Evolutionary conservation across 495 filamentous ascomycete species (phyloP), one percentile per base, ranked within the genome.

Genomic region (Penicillium atrosanguineum): DNA sequence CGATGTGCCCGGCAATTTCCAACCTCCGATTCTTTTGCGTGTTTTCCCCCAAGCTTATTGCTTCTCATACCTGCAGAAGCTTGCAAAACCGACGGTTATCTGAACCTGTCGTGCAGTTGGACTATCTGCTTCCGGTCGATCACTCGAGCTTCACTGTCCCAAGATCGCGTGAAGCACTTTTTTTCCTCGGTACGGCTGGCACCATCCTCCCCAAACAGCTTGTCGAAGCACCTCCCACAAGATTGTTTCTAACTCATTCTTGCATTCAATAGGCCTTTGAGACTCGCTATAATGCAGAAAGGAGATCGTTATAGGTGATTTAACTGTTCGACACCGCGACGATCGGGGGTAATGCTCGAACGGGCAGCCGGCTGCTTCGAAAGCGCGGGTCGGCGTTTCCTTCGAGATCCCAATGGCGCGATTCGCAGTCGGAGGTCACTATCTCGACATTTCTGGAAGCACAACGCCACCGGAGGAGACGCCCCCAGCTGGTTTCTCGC

Each of bases 311-410:
- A 46, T 48, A 56, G 67, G 63, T 67, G 65, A 71, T 52, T 61
- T 56, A 38, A 64, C 50, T 60, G 59, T 65, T 64, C 56, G 55
- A 69, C 50, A 68, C 69, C 53, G 79, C 75, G 43, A 70, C 77
- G 39, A 75, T 83, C 59, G 74, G 70, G 29, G 74, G 78, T 77
- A 64, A 95, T 95, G 90, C 86, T 93, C 71, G 89, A 95, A 86
- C 87, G 86, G 69, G 87, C 86, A 49, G 83, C 83, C 53, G 80
- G 82, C 75, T 87, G 83, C 76, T 79, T 91, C 70, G 83, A 91
- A 80, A 83, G 82, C 75, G 88, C 86, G 79, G 83, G 81, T 70
- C 81, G 83, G 67, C 79, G 80, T 72, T 77, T 87, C 59, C 71
- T 90, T 57, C 86, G 82, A 61, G 74, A 77, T 52, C 63, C 79